Base-by-base conservation (phyloP, 2,329 filamentous ascomycete species). In the Anthostomella pinea region DNA sequence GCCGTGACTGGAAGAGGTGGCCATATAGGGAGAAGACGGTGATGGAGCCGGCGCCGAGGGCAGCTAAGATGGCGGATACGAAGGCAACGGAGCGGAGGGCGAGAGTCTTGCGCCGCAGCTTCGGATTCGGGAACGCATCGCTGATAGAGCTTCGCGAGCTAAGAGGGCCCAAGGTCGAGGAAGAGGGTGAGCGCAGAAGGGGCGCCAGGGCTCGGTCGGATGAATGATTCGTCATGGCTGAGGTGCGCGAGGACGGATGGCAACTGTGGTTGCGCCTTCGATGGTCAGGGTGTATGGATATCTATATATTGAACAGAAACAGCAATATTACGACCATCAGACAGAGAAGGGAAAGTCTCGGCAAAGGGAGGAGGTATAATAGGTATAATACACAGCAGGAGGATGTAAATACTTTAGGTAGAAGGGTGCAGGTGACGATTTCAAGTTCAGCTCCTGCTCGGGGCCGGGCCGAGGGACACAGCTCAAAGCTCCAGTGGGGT, bases 21-120 rank as follows among this genome's bases (percentile, higher is more conserved):
- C 86, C 93, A 61, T 97, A 98, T 20, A 98, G 79, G 22, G 89
- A 95, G 69, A 93, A 98, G 31, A 89, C 86, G 32, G 88, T 89
- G 56, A 97, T 87, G 54, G 87, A 94, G 44, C 91, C 93, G 19
- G 89, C 91, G 60, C 87, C 93, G 20, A 96, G 75, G 10, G 77
- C 70, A 11, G 72, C 70, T 11, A 79, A 45, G 19, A 81, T 70
- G 18, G 79, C 72, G 15, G 69, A 67, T 18, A 71, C 46, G 52
- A 81, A 79, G 37, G 78, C 72, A 29, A 75, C 38, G 48, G 63
- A 46, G 39, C 70, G 71, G 19, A 59, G 33, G 21, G 49, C 41
- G 26, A 48, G 45, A 33, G 51, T 49, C 27, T 46, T 52, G n/a
- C 46, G 48, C 19, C 53, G 49, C 15, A 45, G 41, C 23, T 40